Conservation (phyloP, 805 yeast species). For the Scheffersomyces stipitis region DNA sequence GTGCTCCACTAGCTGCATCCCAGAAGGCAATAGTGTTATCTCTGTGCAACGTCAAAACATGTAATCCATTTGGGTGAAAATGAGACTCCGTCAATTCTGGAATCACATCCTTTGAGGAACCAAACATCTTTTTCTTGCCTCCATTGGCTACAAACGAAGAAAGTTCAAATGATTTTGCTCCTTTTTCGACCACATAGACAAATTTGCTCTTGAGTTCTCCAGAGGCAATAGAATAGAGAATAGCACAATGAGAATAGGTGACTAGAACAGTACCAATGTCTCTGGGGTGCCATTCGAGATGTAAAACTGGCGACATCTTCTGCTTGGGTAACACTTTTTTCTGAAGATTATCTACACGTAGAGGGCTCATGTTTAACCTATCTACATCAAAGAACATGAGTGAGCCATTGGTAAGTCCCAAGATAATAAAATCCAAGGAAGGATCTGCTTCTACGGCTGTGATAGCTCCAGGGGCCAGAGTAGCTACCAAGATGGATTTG, state of each 20-base stretch:
- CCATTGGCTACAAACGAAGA: constrained; percentile 30
- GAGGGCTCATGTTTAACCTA: constrained; percentile 64
- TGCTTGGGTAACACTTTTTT: constrained; percentile 55
- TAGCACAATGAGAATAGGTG: constrained; percentile 67
- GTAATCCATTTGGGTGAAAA: constrained; percentile 94
- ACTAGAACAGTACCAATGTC: constrained; percentile 79
- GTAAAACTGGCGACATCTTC: constrained; percentile 60
- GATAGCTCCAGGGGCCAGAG: constrained; percentile 64
- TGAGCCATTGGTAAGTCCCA: constrained; percentile 80
- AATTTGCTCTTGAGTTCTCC: constrained; percentile 57
- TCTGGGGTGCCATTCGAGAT: constrained; percentile 82
- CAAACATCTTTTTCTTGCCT: constrained; percentile 42
- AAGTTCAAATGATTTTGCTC: constrained; percentile 59
- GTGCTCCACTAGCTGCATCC: constrained; percentile 80
- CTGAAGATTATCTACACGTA: constrained; percentile 71
- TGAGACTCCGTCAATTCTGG: constrained; percentile 48
- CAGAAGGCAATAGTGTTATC: constrained; percentile 89
- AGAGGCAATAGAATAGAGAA: constrained; percentile 64
- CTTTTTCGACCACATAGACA: constrained; percentile 61
- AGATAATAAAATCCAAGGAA: constrained; percentile 77
- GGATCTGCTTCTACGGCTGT: constrained; percentile 79
- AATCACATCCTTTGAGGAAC: constrained; percentile 33
- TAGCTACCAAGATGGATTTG: constrained; percentile 58
- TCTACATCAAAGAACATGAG: constrained; percentile 78
- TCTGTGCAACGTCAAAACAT: constrained; percentile 71